phyloP scores from a whole-genome alignment of 2,329 filamentous ascomycete genomes.

The Cytospora paraplurivora region DNA sequence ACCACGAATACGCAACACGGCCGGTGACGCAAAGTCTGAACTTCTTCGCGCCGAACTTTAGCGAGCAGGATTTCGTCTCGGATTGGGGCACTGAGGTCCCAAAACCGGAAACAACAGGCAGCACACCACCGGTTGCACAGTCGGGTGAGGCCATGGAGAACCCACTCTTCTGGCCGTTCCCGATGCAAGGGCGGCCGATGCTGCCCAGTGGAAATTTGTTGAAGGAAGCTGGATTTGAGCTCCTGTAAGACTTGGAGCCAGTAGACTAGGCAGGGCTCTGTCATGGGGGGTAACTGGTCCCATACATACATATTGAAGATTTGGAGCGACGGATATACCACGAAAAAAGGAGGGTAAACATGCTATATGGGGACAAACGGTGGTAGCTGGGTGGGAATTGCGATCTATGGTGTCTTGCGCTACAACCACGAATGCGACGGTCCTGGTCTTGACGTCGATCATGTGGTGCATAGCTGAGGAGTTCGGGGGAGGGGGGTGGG shows the following conservation, averaged over 20 bases:
- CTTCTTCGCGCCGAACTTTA: conserved; percentile 57
- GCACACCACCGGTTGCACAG: conserved; percentile 30
- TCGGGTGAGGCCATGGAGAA: conserved; percentile 49
- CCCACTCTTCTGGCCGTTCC: conserved; percentile 63
- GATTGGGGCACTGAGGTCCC: conserved; percentile 43
- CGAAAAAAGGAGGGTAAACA: neutral
- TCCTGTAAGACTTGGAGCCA: conserved; percentile 35
- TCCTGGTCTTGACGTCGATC: neutral
- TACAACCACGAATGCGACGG: neutral
- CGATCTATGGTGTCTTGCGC: neutral
- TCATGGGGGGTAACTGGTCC: neutral
- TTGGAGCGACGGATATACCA: neutral
- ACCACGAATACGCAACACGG: conserved; percentile 45
- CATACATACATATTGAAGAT: neutral
- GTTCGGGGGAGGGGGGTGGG: neutral
- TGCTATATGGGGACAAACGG: neutral
- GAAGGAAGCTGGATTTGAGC: conserved; percentile 54
- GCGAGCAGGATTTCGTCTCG: conserved; percentile 51
- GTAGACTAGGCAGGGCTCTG: neutral
- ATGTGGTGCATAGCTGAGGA: conserved; percentile 2
- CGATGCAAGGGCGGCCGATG: conserved; percentile 60
- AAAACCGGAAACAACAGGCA: conserved; percentile 1
- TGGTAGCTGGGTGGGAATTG: no score
- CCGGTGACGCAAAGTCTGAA: conserved; percentile 57
- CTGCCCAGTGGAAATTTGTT: conserved; percentile 50